Evolutionary conservation across 345 rosid genomes (phyloP), one percentile per base, ranked within the genome.

Genomic region (Populus alba): DNA sequence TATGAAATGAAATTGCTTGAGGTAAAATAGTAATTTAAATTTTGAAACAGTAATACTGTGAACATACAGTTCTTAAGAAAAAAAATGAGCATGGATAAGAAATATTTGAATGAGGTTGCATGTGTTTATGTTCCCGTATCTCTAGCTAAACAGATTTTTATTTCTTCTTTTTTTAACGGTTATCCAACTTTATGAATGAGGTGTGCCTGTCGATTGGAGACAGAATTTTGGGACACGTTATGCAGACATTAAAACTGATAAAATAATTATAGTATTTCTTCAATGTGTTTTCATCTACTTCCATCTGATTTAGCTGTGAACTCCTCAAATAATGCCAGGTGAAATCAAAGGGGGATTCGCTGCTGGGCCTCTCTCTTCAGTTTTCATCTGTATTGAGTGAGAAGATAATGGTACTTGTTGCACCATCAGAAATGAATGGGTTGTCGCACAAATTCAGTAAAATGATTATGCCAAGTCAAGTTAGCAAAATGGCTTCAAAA

Each of bases 291-390:
- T 79, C 25, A 53, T 72, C 25, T 31, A 47, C 61, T 63, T 65
- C 51, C 59, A 15, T 20, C 61, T 22, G 61, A 59, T n/a, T 47
- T 39, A 66, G 53, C 49, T 70, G 65, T 65, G 72, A 72, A 51
- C 72, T 49, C 49, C 25, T 39, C 20, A 29, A 79, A 53, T 59
- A 39, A 43, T 83, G 87, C 89, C 89, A 95, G 98, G 93, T 91
- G 63, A 90, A 90, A 83, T 87, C 91, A 43, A 87, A 89, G 76
- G 89, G 80, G 17, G 83, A 77, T 38, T 92, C 92, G 47, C 72
- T 85, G 47, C 63, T 95, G 75, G 94, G 94, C 74, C 84, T 93
- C 61, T 72, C 85, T 66, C 87, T 93, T 16, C 85, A 79, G 38
- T 89, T 93, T 83, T 87, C 89, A 15, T 91, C 96, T 11, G 51